phyloP scores from a whole-genome alignment of 2,329 filamentous ascomycete species.

The Westerdykella ornata region DNA sequence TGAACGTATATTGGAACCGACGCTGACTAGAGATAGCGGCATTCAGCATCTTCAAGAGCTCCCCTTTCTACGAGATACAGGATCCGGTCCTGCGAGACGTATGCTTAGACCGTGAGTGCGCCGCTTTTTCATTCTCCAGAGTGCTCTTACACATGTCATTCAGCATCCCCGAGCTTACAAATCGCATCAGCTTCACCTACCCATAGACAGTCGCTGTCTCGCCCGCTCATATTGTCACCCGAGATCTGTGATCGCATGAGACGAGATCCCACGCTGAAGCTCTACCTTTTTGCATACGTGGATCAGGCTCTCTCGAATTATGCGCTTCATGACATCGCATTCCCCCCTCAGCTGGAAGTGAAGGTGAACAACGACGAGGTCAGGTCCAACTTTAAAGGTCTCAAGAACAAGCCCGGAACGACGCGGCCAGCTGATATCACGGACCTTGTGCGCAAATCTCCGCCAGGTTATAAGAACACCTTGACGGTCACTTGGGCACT shows the following conservation, averaged over 20 bases:
- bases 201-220: slow-evolving; percentile 53
- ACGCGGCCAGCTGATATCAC: slow-evolving; percentile 93
- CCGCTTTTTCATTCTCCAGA: slow-evolving; percentile 8
- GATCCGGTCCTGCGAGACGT: slow-evolving; percentile 58
- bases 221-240: slow-evolving; percentile 53
- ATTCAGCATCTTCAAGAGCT: slow-evolving; percentile 59
- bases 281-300: slow-evolving; percentile 78
- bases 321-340: slow-evolving; percentile 61
- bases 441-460: slow-evolving; percentile 60
- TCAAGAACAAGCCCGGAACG: slow-evolving; percentile 94
- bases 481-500: slow-evolving; percentile 87
- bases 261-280: slow-evolving; percentile 55
- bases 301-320: slow-evolving; percentile 42
- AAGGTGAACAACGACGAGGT: slow-evolving; percentile 83
- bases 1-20: too few species aligned
- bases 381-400: slow-evolving; percentile 84
- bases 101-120: slow-evolving; percentile 64
- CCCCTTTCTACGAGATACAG: slow-evolving; percentile 75
- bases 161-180: background rate
- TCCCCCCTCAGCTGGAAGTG: slow-evolving; percentile 87
- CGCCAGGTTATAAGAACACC: slow-evolving; percentile 63
- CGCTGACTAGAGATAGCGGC: background rate
- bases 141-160: too few species aligned
- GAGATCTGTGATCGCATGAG: slow-evolving; percentile 51
- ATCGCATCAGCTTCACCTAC: slow-evolving; percentile 49